Base-by-base conservation (phyloP, 176 grass and related monocot genomes). In the Musa beccarii region DNA sequence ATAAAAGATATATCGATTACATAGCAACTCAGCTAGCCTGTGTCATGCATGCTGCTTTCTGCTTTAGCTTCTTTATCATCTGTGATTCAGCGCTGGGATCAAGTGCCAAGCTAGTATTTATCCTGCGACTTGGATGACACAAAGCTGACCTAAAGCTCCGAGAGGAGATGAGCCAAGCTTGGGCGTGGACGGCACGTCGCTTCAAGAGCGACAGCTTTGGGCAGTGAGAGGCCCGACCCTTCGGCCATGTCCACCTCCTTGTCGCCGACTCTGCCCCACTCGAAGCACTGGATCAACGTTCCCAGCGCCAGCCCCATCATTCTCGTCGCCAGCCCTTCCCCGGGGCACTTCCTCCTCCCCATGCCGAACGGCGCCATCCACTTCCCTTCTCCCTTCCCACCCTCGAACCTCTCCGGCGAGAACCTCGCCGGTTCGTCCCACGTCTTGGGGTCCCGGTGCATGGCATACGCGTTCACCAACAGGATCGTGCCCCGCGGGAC, bases 281-380 rank as follows among this genome's bases (percentile, higher is more conserved):
- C 74, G 53, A 76, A 76, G 28, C 74, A 76, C 56, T 76, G 74
- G 54, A 76, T 50, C 55, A 76, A 49, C 24, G 74, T 76, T 12
- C 52, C 74, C 54, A 76, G 29, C 56, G 25, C 19, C 26, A 76
- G 3, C 16, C 74, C 74, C 16, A 76, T 9, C 56, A 34, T 56
- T 19, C 56, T 25, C 74, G 51, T 6, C 1, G 74, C 74, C 17
- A 76, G 56, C 28, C 56, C 56, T 43, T 76, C 74, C 52, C 74
- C 74, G 2, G 74, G 74, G 20, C 74, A 76, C 74, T 14, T 20
- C 57, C 74, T 59, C 34, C 74, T 49, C 11, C 74, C 74, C 74
- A 52, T 51, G 10, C 74, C 74, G 19, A 76, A 76, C 11, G 74
- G 74, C 8, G 51, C 14, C 2, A 51, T 23, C 59, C n/a, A 11